phyloP scores from a whole-genome alignment of 169 alveolate genomes.

The Cryptosporidium muris region DNA sequence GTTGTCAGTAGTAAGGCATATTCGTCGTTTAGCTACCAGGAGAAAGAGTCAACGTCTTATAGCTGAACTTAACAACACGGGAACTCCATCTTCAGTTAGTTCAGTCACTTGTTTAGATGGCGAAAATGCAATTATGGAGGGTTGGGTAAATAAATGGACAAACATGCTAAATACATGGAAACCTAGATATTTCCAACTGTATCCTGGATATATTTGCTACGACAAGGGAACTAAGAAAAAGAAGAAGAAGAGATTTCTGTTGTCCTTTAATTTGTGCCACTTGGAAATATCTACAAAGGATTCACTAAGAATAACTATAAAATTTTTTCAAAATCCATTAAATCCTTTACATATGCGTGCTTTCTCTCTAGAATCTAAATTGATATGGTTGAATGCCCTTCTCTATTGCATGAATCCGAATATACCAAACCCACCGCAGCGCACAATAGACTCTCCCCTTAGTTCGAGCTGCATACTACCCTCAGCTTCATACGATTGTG shows the following conservation, averaged over 20 bases:
- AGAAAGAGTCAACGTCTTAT: no score
- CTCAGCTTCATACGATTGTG: not conserved
- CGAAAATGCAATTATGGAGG: slow-evolving; percentile 76
- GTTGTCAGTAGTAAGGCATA: no score
- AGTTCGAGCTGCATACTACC: not conserved
- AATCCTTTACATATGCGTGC: slow-evolving; percentile 41
- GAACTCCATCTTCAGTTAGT: not conserved
- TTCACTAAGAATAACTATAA: slow-evolving; percentile 15
- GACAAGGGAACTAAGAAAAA: slow-evolving; percentile 40
- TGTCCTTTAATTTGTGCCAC: slow-evolving; percentile 4
- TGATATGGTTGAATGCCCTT: slow-evolving; percentile 53
- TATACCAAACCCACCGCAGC: not conserved
- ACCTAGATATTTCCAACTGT: slow-evolving; percentile 84
- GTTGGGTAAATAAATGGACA: slow-evolving; percentile 88
- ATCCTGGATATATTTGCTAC: slow-evolving; percentile 75
- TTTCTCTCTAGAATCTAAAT: slow-evolving; percentile 51
- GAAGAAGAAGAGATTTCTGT: slow-evolving; percentile 6
- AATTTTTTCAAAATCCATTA: slow-evolving; percentile 12
- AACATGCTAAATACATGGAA: slow-evolving; percentile 86
- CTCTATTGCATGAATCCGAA: slow-evolving; percentile 36
- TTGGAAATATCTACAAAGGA: slow-evolving; percentile 29
- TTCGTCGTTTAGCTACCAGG: no score
- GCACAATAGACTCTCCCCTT: not conserved
- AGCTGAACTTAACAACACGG: no score
- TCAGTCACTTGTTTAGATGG: not conserved